Base-by-base conservation (phyloP, 2,329 filamentous ascomycete genomes). In the Aspergillus melleus region DNA sequence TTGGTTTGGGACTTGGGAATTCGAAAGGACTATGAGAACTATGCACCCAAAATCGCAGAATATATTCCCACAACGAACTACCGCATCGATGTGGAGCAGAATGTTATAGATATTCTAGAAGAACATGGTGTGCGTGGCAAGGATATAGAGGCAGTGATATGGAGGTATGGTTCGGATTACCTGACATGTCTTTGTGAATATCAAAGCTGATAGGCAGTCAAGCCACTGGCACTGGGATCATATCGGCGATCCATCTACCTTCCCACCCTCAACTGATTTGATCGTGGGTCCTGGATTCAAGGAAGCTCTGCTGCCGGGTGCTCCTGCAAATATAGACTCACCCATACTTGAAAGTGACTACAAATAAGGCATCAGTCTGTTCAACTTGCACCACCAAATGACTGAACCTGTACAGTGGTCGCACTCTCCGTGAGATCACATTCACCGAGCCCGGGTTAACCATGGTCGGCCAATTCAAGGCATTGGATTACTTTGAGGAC, bases 401-500 rank as follows among this genome's bases (percentile, higher is more conserved):
- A n/a, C n/a, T n/a, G n/a, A n/a, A n/a, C n/a, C n/a, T n/a, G n/a
- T n/a, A n/a, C n/a, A n/a, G n/a, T 8, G 42, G 24, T 19, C 53
- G 53, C 9, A 19, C 20, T n/a, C n/a, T 55, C 1, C 39, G 19
- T 29, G 55, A 42, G 55, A 39, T 52, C 9, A 22, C 16, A 32
- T 57, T 47, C 49, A 29, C 54, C 52, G 57, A n/a, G 4, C n/a
- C 53, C 10, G n/a, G 19, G 6, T 6, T 14, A 6, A 10, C 36
- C 2, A 16, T 14, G 1, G 62, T 69, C 39, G 60, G 61, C 30
- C 22, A 26, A 9, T 60, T 62, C 14, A 26, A 22, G 16, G 58
- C 61, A 4, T 26, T 52, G 39, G 83, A 85, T 66, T 85, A 79
- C 64, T 85, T 85, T 60, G 78, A 79, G 4, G 83, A 85, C 63